phyloP scores from a whole-genome alignment of 495 filamentous ascomycete species.

The Hyaloscypha hepaticicola region DNA sequence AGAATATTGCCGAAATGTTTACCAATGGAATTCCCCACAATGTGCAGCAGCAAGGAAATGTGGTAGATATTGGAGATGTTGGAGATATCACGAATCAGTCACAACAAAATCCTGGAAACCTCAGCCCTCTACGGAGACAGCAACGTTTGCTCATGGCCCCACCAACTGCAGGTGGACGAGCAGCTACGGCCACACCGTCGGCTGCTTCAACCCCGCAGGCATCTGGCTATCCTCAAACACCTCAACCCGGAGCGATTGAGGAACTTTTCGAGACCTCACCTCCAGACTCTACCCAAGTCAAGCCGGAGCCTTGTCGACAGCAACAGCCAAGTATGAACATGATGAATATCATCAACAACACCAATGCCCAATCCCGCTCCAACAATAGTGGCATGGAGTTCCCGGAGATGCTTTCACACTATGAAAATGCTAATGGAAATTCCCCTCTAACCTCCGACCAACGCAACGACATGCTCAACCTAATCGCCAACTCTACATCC shows the following conservation, averaged over 20 bases:
- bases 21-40: conserved; percentile 62
- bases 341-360: conserved; percentile 82
- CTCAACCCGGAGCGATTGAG: conserved; percentile 32
- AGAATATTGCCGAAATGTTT: conserved; percentile 71
- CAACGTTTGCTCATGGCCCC: conserved; percentile 34
- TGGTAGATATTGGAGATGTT: conserved; percentile 74
- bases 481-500: conserved; percentile 57
- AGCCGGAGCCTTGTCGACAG: conserved; percentile 38
- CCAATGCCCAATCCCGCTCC: conserved; percentile 62
- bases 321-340: conserved; percentile 56
- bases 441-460: conserved; percentile 73
- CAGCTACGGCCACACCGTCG: conserved; percentile 42
- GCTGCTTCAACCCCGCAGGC: conserved; percentile 30
- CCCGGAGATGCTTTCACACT: conserved; percentile 68
- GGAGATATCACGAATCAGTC: conserved; percentile 54
- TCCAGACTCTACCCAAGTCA: conserved; percentile 15
- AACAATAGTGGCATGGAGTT: conserved; percentile 58
- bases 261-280: conserved; percentile 36
- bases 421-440: conserved; percentile 62
- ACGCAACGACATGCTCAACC: conserved; percentile 73
- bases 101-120: conserved; percentile 41
- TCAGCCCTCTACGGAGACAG: conserved; percentile 36
- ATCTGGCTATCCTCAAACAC: conserved; percentile 31
- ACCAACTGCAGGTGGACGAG: conserved; percentile 30
- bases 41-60: conserved; percentile 61